These are phyloP conservation scores for Jacaranda copaia DNA, from an alignment of 257 asterid species.

Conservation along the genomic window DNA sequence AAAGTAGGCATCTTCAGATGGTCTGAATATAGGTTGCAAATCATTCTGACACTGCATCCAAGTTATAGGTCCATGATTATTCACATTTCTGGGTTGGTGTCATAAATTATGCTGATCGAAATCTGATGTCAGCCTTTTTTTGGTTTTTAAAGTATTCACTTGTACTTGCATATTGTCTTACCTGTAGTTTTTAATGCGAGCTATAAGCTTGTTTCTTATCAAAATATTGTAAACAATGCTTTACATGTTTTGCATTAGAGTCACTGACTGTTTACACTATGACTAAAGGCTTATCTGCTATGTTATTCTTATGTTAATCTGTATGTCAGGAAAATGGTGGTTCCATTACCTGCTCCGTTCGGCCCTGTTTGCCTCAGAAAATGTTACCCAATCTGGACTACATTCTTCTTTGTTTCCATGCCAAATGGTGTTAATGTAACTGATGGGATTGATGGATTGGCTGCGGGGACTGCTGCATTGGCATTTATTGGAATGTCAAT, in stretches of 20 bases:
- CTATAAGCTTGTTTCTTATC: not conserved
- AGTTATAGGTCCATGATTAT: conserved; percentile 16
- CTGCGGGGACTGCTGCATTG: conserved; percentile 91
- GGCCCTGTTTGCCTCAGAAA: conserved; percentile 79
- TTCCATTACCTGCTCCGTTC: conserved; percentile 86
- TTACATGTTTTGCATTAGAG: conserved; percentile 11
- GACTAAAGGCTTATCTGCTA: not conserved
- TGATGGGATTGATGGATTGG: conserved; percentile 91
- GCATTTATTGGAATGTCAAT: conserved; percentile 90
- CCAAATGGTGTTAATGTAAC: conserved; percentile 77
- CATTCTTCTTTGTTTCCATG: conserved; percentile 80
- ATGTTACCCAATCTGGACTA: conserved; percentile 63
- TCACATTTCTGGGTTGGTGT: not conserved
- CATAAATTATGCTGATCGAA: not conserved
- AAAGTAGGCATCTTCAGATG: not conserved
- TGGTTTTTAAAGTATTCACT: conserved; percentile 5
- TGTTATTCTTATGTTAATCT: conserved; percentile 33
- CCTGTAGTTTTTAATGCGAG: conserved; percentile 1
- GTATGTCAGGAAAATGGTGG: conserved; percentile 79
- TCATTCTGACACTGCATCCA: conserved; percentile 1
- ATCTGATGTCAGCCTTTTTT: not conserved
- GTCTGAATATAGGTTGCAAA: conserved; percentile 2
- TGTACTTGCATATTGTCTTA: not conserved
- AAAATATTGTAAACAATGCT: conserved; percentile 8
- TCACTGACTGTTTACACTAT: not conserved